Percentiles rank a stretch among this genome's conserved stretches.
Conservation (phyloP, 805 yeast genomes). For the Clavispora asparagi region DNA sequence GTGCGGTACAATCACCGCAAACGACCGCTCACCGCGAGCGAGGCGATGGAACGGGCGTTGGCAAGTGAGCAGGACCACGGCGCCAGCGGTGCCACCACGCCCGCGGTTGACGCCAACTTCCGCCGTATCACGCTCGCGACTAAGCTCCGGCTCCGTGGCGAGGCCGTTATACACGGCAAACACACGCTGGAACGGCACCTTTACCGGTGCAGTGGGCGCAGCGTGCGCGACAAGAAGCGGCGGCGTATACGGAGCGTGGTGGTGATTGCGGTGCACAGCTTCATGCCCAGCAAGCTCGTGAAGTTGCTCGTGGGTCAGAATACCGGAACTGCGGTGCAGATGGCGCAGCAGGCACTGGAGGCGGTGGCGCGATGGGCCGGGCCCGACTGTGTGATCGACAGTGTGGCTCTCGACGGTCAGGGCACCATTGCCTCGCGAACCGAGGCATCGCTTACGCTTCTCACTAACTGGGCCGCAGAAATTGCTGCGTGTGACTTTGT, state of each 20-base stretch:
- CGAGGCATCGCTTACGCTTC: constrained; percentile 18
- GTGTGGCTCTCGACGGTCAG: constrained; percentile 38
- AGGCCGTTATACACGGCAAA: constrained; percentile 11
- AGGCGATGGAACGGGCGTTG: constrained; percentile 26
- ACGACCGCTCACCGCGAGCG: constrained; percentile 31
- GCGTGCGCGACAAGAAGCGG: constrained; percentile 4
- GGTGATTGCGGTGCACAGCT: constrained; percentile 35
- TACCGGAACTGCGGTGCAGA: constrained; percentile 30
- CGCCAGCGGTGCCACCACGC: background rate
- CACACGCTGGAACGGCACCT: constrained; percentile 12
- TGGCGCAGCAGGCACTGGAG: constrained; percentile 24
- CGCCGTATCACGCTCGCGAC: constrained; percentile 18
- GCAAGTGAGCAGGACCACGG: background rate
- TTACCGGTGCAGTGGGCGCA: constrained; percentile 6
- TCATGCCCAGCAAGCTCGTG: constrained; percentile 36
- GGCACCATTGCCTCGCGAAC: constrained; percentile 30
- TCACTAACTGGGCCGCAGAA: constrained; percentile 29
- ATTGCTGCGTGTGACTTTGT: constrained; percentile 28
- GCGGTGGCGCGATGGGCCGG: constrained; percentile 27
- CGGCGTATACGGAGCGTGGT: constrained; percentile 17
- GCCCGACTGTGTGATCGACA: constrained; percentile 20
- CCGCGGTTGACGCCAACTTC: constrained; percentile 12
- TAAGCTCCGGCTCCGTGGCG: constrained; percentile 15
- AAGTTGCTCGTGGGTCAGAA: constrained; percentile 30
- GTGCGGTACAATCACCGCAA: constrained; percentile 26